These are phyloP conservation scores for Porodaedalea pini DNA, from an alignment of 1,284 basidiomycete species.

Conservation along the genomic window DNA sequence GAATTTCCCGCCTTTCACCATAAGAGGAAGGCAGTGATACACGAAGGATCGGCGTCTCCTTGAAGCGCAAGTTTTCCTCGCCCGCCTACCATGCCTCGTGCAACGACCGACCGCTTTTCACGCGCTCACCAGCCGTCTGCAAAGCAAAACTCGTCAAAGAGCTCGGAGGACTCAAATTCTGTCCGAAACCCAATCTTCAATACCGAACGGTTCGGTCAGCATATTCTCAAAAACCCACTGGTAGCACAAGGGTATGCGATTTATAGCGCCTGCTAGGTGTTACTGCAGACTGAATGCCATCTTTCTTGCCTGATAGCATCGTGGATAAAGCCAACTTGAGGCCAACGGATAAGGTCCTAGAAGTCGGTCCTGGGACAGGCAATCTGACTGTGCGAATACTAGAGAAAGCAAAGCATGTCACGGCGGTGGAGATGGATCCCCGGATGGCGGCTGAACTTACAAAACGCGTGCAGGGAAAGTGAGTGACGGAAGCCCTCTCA, in stretches of 20 bases:
- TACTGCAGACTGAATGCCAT: conserved; percentile 10
- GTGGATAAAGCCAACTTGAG: conserved; percentile 89
- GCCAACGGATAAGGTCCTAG: conserved; percentile 93
- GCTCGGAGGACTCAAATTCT: conserved; percentile 43
- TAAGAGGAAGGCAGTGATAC: not conserved
- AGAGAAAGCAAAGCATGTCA: conserved; percentile 89
- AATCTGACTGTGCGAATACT: conserved; percentile 95
- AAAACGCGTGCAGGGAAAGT: conserved; percentile 98
- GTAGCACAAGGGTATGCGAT: conserved; percentile 79
- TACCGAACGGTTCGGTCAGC: conserved; percentile 92
- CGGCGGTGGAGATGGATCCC: conserved; percentile 98
- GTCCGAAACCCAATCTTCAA: conserved; percentile 86
- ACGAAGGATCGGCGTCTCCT: not conserved
- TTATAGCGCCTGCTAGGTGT: conserved; percentile 9
- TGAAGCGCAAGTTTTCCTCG: conserved; percentile 3
- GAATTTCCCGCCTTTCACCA: not conserved
- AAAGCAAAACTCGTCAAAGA: conserved; percentile 49
- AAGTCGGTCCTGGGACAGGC: conserved; percentile 98
- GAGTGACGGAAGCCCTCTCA: conserved; percentile 39
- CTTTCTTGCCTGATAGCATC: conserved; percentile 49
- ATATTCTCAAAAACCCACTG: conserved; percentile 93
- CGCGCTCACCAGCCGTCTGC: conserved; percentile 71
- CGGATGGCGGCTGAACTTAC: conserved; percentile 97
- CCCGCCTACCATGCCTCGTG: conserved; percentile 73
- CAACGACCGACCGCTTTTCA: conserved; percentile 80